Base-by-base conservation (phyloP, 305 asterid genomes). In the Plantago coronopus region DNA sequence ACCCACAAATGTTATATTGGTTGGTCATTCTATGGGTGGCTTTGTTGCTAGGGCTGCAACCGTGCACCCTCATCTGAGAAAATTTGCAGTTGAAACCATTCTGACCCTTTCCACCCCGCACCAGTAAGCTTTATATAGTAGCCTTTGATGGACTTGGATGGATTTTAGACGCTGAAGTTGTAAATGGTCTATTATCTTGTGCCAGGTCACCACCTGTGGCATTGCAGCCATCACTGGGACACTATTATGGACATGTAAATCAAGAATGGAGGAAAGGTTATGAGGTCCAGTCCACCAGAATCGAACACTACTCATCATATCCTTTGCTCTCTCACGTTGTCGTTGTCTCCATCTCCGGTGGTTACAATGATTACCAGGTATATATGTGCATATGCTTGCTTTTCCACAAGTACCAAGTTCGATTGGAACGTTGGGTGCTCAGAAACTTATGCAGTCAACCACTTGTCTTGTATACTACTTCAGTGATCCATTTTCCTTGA, bases 1-100 rank as follows among this genome's bases (percentile, higher is more conserved):
- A 63, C 96, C 95, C 13, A 83, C 70, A 77, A 93, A 94, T 72
- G 97, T 93, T 72, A 81, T 93, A 55, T 84, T 93, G 78, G 96
- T 93, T 78, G 98, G 98, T 72, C 98, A 93, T 72, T 93, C 98
- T 60, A 89, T 93, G 98, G 98, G 98, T 61, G 98, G 98, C 69
- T 93, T 93, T 80, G 96, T 93, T 78, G 97, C 96, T 61, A 86
- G 98, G 75, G 97, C 98, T 62, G 97, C 91, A 68, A 78, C 79
- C 37, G 83, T 93, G 78, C 97, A 89, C 76, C 96, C 97, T 63
- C 71, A 75, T 64, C 74, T 93, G 82, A 84, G 97, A 79, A 89
- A 81, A 82, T 87, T 79, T 60, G 76, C 96, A 65, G 95, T 93
- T 68, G 89, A 89, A 76, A 93, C 98, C 77, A 67, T 89, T 76